Evolutionary conservation across 1,139 yeast genomes (phyloP), one percentile per base, ranked within the genome.

Genomic region (Debaryomyces psychrophilus): DNA sequence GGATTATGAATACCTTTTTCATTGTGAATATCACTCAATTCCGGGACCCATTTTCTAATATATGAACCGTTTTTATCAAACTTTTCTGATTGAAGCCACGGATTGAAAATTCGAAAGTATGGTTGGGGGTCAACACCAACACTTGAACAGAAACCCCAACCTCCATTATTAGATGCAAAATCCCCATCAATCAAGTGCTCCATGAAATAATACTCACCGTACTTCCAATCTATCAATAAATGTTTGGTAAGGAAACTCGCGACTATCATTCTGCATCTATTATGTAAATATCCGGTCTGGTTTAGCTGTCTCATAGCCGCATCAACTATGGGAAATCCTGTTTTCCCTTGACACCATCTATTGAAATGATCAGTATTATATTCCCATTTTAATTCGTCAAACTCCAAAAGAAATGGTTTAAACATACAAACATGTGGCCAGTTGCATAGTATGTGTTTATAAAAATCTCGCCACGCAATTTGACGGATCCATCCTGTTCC

Each of bases 391-490:
- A 76, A 46, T 18, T 64, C 71, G 26, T 65, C 52, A 22, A 68
- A 65, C 40, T 73, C 74, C 43, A 77, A 63, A 45, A 73, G 73
- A 55, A 74, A 74, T 1, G 84, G 84, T 44, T 70, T 57, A 53
- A 65, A 68, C 82, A 79, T 79, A 46, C 74, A 70, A 5, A 77
- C 59, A 51, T 71, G 77, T 4, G 85, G 85, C 75, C 79, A 76
- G 47, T 71, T 64, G 45, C 71, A 66, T 37, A 77, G 49, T 28
- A 77, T 67, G 50, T 80, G 82, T 34, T 73, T 68, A 55, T 81
- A 81, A 48, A 79, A 80, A 54, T 81, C 85, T 50, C 85, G 68
- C 79, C 83, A 81, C 1, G 83, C 81, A 6, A 81, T 65, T 57
- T 81, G 82, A 33, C 83, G 68, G 12, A 79, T 66, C 67, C 77